A percentile compares a stretch with the other conserved stretches of the same genome.
Evolutionary conservation across 371 early-diverging fungal genomes (phyloP).

Genomic region (Mucor piriformis): DNA sequence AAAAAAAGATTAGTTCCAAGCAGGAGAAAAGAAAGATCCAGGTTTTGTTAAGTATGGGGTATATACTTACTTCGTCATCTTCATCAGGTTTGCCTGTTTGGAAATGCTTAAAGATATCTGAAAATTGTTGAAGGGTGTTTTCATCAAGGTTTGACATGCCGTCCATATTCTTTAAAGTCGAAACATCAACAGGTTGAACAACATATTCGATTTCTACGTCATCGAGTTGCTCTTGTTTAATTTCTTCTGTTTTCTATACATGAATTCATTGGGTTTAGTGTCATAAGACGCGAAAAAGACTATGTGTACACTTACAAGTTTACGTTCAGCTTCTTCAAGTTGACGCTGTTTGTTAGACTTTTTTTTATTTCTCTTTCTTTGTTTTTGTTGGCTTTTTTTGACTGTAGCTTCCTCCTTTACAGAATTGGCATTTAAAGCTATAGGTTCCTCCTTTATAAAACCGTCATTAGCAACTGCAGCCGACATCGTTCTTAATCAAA

Average conservation of each 20-base stretch:
- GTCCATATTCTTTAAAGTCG: slow-evolving; percentile 34
- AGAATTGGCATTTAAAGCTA: slow-evolving; percentile 14
- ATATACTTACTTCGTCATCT: slow-evolving; percentile 37
- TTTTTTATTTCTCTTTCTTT: slow-evolving; percentile 31
- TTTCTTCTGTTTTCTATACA: slow-evolving; percentile 27
- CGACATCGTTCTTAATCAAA: slow-evolving; percentile 19
- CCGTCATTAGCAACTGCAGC: slow-evolving; percentile 16
- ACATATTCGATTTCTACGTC: slow-evolving; percentile 55
- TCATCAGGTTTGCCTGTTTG: slow-evolving; percentile 35
- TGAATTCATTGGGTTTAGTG: background rate
- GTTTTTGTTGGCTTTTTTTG: slow-evolving; percentile 23
- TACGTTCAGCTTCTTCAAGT: slow-evolving; percentile 47
- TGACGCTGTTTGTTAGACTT: slow-evolving; percentile 40
- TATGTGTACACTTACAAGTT: slow-evolving; percentile 27
- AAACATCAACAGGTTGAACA: slow-evolving; percentile 42
- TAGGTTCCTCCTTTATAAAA: slow-evolving; percentile 11
- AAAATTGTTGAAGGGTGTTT: slow-evolving; percentile 40
- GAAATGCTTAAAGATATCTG: slow-evolving; percentile 50
- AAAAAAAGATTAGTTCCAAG: background rate
- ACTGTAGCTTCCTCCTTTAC: slow-evolving; percentile 10
- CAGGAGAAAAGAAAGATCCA: background rate
- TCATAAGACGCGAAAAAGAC: background rate
- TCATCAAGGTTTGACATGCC: slow-evolving; percentile 40
- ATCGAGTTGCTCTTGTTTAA: slow-evolving; percentile 31
- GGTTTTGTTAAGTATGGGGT: background rate